Evolutionary conservation across 2,329 filamentous ascomycete genomes (phyloP).

Genomic region (Arthroderma sp.): DNA sequence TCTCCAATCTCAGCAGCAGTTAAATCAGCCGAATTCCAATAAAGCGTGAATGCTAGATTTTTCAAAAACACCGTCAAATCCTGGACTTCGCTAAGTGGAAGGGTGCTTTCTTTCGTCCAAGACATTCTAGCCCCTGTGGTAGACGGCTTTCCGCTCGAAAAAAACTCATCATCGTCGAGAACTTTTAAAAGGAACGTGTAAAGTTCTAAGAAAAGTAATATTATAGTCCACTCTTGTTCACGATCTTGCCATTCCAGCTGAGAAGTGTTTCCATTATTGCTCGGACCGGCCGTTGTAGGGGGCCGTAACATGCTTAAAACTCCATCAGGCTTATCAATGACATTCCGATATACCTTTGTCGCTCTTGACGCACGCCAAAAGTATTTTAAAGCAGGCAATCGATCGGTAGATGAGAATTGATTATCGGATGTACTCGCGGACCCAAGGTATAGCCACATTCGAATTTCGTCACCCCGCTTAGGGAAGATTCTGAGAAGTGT

Average conservation of each 20-base stretch:
- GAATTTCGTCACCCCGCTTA: constrained; percentile 67
- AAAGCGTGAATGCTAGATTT: constrained; percentile 76
- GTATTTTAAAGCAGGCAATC: constrained; percentile 60
- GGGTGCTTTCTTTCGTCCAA: constrained; percentile 49
- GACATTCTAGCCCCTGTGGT: constrained; percentile 34
- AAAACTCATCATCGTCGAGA: constrained; percentile 94
- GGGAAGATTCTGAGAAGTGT: constrained; percentile 80
- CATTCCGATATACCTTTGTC: constrained; percentile 45
- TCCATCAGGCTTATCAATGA: constrained; percentile 44
- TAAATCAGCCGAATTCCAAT: constrained; percentile 66
- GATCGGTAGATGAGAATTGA: constrained; percentile 19
- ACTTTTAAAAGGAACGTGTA: constrained; percentile 87
- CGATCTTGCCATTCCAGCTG: constrained; percentile 24
- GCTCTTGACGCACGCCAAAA: constrained; percentile 61
- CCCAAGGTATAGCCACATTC: constrained; percentile 84
- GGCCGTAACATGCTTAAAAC: constrained; percentile 45
- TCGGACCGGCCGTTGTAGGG: constrained; percentile 12
- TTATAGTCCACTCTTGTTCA: constrained; percentile 70
- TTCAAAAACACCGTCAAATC: constrained; percentile 73
- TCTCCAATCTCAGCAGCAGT: constrained; percentile 28
- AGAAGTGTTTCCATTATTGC: constrained; percentile 11
- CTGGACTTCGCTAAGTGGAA: constrained; percentile 59
- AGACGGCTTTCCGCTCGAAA: constrained; percentile 36
- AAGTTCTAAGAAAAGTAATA: constrained; percentile 82
- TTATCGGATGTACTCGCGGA: constrained; percentile 37